Conservation (phyloP, 2,329 filamentous ascomycete genomes). For the Akanthomyces muscarius region DNA sequence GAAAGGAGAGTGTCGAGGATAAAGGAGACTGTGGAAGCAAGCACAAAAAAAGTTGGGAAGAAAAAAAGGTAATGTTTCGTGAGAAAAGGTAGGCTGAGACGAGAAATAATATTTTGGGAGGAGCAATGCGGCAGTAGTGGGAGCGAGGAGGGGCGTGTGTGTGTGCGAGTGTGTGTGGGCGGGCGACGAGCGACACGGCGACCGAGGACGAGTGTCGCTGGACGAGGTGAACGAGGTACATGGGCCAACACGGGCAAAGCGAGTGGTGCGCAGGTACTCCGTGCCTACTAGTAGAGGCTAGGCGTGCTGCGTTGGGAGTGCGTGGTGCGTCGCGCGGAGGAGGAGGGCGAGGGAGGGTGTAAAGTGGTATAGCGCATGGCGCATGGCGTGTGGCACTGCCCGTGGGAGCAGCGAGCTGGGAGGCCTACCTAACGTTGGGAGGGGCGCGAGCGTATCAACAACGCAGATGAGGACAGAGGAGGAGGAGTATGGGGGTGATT, state of each 20-base stretch:
- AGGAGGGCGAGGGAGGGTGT: neutral
- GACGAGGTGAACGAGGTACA: conserved; percentile 3
- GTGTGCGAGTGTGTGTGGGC: conserved; percentile 15
- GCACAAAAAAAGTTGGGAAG: conserved; percentile 12
- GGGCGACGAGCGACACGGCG: conserved; percentile 21
- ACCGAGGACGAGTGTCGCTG: conserved; percentile 15
- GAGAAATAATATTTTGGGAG: conserved; percentile 41
- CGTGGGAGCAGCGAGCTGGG: neutral
- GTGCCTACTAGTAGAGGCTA: neutral
- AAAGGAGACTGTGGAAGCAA: conserved; percentile 10
- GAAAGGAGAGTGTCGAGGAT: conserved; percentile 3
- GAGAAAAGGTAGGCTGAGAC: conserved; percentile 24
- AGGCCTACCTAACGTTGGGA: neutral
- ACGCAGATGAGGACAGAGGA: neutral
- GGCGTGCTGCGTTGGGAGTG: neutral
- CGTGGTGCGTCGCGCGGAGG: neutral
- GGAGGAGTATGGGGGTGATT: neutral
- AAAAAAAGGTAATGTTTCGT: conserved; percentile 17
- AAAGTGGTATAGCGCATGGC: conserved; percentile 15
- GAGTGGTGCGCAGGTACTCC: neutral
- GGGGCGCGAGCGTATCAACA: conserved; percentile 13
- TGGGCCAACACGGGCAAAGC: neutral
- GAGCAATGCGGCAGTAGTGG: conserved; percentile 25
- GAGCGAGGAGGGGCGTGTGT: conserved; percentile 21
- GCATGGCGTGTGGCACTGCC: conserved; percentile 15